A percentile compares a stretch with the other conserved stretches of the same genome.
These are phyloP conservation scores for Acanthamoeba triangularis DNA, from an alignment of 208 protist genomes.

Conservation along the genomic window DNA sequence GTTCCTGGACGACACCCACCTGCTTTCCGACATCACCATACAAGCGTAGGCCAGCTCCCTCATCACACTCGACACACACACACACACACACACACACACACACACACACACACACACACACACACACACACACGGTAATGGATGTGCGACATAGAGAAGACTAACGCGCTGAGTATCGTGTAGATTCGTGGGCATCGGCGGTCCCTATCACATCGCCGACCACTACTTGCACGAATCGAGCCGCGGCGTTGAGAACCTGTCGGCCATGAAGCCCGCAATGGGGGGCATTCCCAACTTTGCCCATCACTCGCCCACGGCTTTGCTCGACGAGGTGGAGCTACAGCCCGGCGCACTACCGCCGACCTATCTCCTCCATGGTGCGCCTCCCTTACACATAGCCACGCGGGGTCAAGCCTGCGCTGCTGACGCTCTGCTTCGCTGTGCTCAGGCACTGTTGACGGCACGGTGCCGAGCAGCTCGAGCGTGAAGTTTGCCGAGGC, in stretches of 20 bases:
- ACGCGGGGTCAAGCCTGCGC: neutral
- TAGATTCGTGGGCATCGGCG: constrained; percentile 62
- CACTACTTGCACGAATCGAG: constrained; percentile 57
- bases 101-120: too few relatives aligned
- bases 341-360: neutral
- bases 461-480: constrained; percentile 15
- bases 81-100: too few relatives aligned
- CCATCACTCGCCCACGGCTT: constrained; percentile 36
- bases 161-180: neutral
- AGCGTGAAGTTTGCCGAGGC: constrained; percentile 11
- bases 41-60: neutral
- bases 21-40: constrained; percentile 23
- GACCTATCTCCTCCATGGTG: constrained; percentile 34
- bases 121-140: too few relatives aligned
- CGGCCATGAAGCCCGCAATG: constrained; percentile 67
- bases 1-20: neutral
- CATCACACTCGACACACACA: too few relatives aligned
- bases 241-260: constrained; percentile 63
- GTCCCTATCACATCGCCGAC: constrained; percentile 61
- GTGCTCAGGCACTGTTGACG: neutral
- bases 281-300: constrained; percentile 56
- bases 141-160: neutral
- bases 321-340: neutral
- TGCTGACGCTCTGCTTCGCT: neutral
- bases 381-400: neutral